These are phyloP conservation scores for Huntiella decipiens DNA, from an alignment of 2,329 filamentous ascomycete species.

Conservation along the genomic window DNA sequence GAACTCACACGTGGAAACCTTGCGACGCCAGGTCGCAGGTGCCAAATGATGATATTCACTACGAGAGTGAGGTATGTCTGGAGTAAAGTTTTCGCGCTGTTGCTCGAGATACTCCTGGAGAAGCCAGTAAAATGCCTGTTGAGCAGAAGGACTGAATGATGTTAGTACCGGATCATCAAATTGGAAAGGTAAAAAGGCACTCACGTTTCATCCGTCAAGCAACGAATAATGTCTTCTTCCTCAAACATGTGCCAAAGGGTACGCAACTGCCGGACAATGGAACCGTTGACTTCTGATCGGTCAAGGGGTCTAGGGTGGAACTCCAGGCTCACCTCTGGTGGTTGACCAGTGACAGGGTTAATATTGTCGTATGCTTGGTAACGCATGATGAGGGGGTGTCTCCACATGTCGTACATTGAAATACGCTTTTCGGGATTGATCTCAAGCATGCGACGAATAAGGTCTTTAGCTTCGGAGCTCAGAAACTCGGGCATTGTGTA, in stretches of 20 bases:
- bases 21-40: constrained; percentile 37
- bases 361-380: constrained; percentile 59
- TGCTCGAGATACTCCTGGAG: constrained; percentile 66
- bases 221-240: constrained; percentile 50
- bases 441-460: constrained; percentile 64
- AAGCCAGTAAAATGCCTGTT: constrained; percentile 83
- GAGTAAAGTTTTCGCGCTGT: constrained; percentile 72
- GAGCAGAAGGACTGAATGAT: constrained; percentile 53
- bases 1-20: constrained; percentile 43
- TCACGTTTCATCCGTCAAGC: constrained; percentile 46
- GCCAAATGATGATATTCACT: constrained; percentile 79
- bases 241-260: constrained; percentile 80
- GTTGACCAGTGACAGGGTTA: constrained; percentile 33
- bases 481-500: constrained; percentile 45
- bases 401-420: constrained; percentile 63
- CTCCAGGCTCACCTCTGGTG: constrained; percentile 39
- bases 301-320: constrained; percentile 38
- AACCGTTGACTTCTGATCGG: constrained; percentile 53
- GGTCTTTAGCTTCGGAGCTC: constrained; percentile 49
- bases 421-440: constrained; percentile 64
- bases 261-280: constrained; percentile 68
- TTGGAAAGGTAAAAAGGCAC: constrained; percentile 16
- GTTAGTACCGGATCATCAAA: constrained; percentile 13
- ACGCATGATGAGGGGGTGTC: constrained; percentile 68
- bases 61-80: constrained; percentile 60